Evolutionary conservation across 257 asterid species (phyloP).

Genomic region (Petrea volubilis): DNA sequence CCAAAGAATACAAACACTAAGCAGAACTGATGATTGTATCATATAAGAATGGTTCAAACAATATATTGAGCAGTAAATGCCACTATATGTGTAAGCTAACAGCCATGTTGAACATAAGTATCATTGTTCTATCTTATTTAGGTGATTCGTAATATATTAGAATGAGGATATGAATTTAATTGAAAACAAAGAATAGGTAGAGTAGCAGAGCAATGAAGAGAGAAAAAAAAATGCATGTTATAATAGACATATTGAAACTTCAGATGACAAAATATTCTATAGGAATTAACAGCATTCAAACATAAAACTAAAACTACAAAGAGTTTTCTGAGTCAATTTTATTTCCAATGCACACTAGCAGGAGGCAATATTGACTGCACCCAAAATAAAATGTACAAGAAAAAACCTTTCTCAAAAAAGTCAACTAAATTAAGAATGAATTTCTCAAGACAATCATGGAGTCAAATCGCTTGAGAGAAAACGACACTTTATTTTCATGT

Average conservation of each 20-base stretch:
- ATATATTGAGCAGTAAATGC: not conserved
- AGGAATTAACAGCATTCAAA: not conserved
- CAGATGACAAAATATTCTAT: not conserved
- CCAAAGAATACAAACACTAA: not conserved
- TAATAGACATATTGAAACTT: not conserved
- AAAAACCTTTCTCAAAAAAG: not conserved
- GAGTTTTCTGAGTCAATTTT: not conserved
- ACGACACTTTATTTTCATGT: not conserved
- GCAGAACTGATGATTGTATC: not conserved
- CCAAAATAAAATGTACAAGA: not conserved
- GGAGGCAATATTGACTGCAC: not conserved
- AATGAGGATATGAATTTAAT: not conserved
- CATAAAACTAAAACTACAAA: not conserved
- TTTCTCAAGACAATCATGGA: not conserved
- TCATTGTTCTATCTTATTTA: constrained; percentile 5
- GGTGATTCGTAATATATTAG: not conserved
- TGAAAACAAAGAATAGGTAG: not conserved
- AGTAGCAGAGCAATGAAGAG: not conserved
- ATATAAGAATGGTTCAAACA: not conserved
- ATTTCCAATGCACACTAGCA: not conserved
- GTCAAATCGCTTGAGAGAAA: not conserved
- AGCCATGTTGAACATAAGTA: not conserved
- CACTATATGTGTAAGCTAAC: not conserved
- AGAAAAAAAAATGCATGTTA: not conserved
- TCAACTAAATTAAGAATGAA: not conserved